Percentiles rank a stretch among this genome's conserved stretches.
Evolutionary conservation across 2,329 filamentous ascomycete genomes (phyloP).

Genomic region (Colletotrichum tofieldiae): DNA sequence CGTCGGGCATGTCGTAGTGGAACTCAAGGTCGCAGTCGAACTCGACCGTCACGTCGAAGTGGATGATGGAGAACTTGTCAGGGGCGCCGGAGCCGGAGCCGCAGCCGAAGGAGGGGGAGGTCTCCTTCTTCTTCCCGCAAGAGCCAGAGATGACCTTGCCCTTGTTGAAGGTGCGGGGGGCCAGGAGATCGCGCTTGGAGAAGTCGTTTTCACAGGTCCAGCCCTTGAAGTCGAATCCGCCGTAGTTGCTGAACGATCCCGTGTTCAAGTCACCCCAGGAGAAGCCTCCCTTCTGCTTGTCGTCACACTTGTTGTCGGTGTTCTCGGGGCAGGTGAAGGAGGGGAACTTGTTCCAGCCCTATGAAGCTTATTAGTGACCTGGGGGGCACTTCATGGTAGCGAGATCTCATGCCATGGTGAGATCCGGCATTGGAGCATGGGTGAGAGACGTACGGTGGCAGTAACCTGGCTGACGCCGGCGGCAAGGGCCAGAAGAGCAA

Average conservation of each 20-base stretch:
- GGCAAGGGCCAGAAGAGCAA: constrained; percentile 66
- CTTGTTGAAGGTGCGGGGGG: constrained; percentile 64
- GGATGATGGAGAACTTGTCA: constrained; percentile 80
- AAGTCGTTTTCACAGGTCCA: constrained; percentile 77
- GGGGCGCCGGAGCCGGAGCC: constrained; percentile 56
- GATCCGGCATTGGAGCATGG: constrained; percentile 41
- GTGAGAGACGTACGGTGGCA: constrained; percentile 59
- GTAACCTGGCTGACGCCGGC: constrained; percentile 66
- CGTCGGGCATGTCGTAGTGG: constrained; percentile 89
- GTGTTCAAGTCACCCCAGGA: constrained; percentile 76
- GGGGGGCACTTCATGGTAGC: not conserved
- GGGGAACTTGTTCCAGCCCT: constrained; percentile 45
- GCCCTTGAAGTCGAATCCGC: constrained; percentile 81
- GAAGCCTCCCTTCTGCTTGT: constrained; percentile 79
- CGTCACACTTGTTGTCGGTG: constrained; percentile 83
- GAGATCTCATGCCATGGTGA: not conserved
- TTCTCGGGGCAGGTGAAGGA: constrained; percentile 79
- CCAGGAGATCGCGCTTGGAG: constrained; percentile 71
- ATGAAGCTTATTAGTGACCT: constrained; percentile 35
- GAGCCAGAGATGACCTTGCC: constrained; percentile 75
- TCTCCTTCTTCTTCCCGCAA: constrained; percentile 61
- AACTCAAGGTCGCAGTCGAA: constrained; percentile 87
- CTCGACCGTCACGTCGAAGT: constrained; percentile 81
- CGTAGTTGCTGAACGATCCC: constrained; percentile 77
- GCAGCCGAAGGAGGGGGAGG: constrained; percentile 73